phyloP scores from a whole-genome alignment of 164 flowering plant genomes.

The Stephania cephalantha region DNA sequence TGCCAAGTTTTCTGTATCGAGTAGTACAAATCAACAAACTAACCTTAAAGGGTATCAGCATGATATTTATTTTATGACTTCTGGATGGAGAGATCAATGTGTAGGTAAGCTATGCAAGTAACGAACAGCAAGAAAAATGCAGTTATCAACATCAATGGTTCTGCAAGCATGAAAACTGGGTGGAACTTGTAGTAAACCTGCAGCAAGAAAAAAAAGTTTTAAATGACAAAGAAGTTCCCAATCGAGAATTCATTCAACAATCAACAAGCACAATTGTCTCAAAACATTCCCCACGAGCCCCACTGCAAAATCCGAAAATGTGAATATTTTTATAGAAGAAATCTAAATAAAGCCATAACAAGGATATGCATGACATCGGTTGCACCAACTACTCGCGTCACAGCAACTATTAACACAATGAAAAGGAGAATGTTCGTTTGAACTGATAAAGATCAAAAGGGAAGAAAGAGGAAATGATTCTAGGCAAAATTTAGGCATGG shows the following conservation, averaged over 20 bases:
- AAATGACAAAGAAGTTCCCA: background rate
- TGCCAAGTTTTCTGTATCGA: background rate
- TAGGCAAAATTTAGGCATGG: background rate
- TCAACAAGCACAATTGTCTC: background rate
- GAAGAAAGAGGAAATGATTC: background rate
- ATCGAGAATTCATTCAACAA: background rate
- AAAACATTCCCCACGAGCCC: background rate
- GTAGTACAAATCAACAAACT: conserved; percentile 3
- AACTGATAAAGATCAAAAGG: background rate
- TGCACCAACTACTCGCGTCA: background rate
- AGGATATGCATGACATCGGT: background rate
- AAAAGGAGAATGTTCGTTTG: background rate
- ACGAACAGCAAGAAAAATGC: conserved; percentile 68
- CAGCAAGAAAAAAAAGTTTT: conserved; percentile 10
- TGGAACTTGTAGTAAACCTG: conserved; percentile 93
- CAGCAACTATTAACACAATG: background rate
- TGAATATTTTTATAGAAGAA: background rate
- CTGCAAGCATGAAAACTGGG: conserved; percentile 82
- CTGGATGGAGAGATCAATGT: conserved; percentile 72
- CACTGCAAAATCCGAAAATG: background rate
- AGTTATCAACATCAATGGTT: conserved; percentile 77
- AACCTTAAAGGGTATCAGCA: background rate
- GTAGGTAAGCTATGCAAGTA: conserved; percentile 66
- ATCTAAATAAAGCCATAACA: background rate
- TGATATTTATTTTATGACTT: conserved; percentile 25